Percentiles rank a stretch among this genome's conserved stretches.
phyloP scores from a whole-genome alignment of 2,329 filamentous ascomycete genomes.

The Pseudogymnoascus sp. region DNA sequence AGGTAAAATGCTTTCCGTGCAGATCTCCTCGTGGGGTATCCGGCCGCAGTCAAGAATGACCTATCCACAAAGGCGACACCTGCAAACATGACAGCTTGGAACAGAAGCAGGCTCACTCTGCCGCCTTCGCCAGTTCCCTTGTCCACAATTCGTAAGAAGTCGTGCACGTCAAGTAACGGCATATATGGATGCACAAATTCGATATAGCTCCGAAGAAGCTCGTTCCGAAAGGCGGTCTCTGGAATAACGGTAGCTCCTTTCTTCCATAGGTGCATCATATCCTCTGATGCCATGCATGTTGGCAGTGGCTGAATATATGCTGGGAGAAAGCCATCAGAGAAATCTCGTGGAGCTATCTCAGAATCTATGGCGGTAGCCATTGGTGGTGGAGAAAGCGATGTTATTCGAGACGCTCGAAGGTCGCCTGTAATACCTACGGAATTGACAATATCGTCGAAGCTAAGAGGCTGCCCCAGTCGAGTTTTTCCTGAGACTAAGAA shows the following conservation, averaged over 20 bases:
- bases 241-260: constrained; percentile 79
- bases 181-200: constrained; percentile 89
- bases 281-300: constrained; percentile 6
- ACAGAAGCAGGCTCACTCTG: constrained; percentile 73
- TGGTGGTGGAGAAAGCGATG: neutral
- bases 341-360: neutral
- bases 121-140: constrained; percentile 58
- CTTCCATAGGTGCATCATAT: constrained; percentile 58
- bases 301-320: constrained; percentile 4
- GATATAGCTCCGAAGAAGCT: constrained; percentile 71
- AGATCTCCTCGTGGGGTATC: constrained; percentile 67
- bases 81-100: constrained; percentile 89
- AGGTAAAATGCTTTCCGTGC: constrained; percentile 80
- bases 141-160: constrained; percentile 52
- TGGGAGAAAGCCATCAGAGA: neutral
- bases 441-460: neutral
- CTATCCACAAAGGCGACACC: constrained; percentile 79
- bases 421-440: constrained; percentile 3
- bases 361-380: neutral
- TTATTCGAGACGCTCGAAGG: neutral
- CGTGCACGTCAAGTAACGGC: constrained; percentile 66
- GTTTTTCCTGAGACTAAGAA: neutral
- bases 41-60: constrained; percentile 64
- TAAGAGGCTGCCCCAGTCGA: neutral
- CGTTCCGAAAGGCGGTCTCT: constrained; percentile 60